Evolutionary conservation across 2,329 filamentous ascomycete genomes (phyloP).

Genomic region (Aspergillus sp.): DNA sequence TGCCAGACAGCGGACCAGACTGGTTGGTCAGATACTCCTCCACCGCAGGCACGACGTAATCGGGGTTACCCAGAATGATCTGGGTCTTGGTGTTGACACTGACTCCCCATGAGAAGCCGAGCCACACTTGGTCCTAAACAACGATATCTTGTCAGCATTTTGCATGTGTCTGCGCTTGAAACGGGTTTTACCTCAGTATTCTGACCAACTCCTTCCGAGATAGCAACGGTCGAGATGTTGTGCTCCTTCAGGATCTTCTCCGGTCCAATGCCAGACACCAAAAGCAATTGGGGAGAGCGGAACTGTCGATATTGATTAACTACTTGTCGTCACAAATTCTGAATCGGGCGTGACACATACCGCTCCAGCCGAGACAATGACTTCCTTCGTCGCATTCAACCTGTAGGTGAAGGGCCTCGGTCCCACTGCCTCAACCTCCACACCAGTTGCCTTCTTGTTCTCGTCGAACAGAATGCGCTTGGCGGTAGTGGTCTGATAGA

Average conservation of each 20-base stretch:
- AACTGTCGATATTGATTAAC: neutral
- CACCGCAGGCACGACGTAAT: neutral
- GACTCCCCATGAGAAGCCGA: slow-evolving; percentile 9
- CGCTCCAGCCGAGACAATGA: slow-evolving; percentile 13
- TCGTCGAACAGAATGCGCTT: slow-evolving; percentile 12
- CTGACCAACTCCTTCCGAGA: slow-evolving; percentile 13
- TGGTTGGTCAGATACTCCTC: slow-evolving; percentile 2
- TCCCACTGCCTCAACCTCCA: slow-evolving; percentile 7
- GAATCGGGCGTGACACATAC: neutral
- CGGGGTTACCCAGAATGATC: neutral
- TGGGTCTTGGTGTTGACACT: slow-evolving; percentile 2
- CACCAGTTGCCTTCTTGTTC: slow-evolving; percentile 7
- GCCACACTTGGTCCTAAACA: slow-evolving; percentile 9
- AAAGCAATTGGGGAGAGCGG: slow-evolving; percentile 23
- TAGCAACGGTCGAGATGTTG: slow-evolving; percentile 5
- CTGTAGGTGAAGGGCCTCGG: neutral
- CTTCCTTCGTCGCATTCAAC: slow-evolving; percentile 9
- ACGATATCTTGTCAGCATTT: too few relatives aligned
- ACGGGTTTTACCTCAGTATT: neutral
- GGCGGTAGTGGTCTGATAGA: slow-evolving; percentile 11
- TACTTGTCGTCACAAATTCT: too few relatives aligned
- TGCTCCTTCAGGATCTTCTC: neutral
- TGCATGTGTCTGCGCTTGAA: too few relatives aligned
- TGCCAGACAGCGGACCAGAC: slow-evolving; percentile 8
- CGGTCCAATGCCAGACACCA: slow-evolving; percentile 24